These are phyloP conservation scores for Scheffersomyces illinoinensis DNA, from an alignment of 1,139 yeast genomes.

Conservation along the genomic window DNA sequence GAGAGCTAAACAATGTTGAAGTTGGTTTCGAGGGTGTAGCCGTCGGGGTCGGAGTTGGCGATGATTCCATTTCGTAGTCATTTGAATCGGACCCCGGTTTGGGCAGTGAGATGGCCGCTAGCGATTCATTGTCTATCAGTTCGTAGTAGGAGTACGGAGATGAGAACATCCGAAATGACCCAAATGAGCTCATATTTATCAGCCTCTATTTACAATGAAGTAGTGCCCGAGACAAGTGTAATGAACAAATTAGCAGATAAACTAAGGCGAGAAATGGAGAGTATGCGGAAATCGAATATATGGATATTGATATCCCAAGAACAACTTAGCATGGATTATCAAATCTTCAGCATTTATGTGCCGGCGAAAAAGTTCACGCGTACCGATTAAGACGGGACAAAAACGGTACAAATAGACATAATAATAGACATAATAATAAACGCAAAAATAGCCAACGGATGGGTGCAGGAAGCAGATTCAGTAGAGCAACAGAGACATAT, in stretches of 20 bases:
- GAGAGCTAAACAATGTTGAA: neutral
- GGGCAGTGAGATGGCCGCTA: neutral
- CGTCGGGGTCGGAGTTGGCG: neutral
- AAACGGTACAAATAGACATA: neutral
- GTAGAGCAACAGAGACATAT: neutral
- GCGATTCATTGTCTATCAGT: neutral
- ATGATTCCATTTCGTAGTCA: neutral
- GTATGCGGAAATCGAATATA: neutral
- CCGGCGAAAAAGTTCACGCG: neutral
- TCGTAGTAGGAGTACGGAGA: neutral
- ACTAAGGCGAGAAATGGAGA: neutral
- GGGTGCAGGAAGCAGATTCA: neutral
- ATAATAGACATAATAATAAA: too few species aligned
- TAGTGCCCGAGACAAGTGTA: neutral
- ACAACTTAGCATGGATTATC: neutral
- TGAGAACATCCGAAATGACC: neutral
- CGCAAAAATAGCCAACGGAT: neutral
- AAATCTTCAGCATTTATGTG: neutral
- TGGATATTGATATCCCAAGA: neutral
- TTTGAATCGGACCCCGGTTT: neutral
- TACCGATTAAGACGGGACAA: too few species aligned
- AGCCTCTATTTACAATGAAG: neutral
- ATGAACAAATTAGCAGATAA: neutral
- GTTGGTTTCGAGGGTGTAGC: neutral
- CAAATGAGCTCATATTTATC: neutral